A percentile compares a stretch with the other conserved stretches of the same genome.
phyloP scores from a whole-genome alignment of 352 stramenopile species.

The Phytopythium mirpurense region DNA sequence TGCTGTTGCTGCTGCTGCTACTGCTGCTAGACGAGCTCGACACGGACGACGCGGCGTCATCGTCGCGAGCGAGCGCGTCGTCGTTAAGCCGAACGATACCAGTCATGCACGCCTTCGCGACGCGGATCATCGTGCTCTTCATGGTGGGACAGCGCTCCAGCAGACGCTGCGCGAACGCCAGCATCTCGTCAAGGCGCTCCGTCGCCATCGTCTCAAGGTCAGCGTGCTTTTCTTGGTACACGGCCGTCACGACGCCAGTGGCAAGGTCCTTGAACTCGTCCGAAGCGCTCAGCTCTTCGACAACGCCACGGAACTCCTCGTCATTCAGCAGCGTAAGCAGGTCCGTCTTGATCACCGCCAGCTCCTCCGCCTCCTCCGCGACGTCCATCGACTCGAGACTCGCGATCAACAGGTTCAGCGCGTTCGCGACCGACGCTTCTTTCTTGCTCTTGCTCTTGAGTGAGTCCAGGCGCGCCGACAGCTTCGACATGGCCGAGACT shows the following conservation, averaged over 20 bases:
- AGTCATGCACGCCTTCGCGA: conserved; percentile 34
- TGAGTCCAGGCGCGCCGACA: conserved; percentile 25
- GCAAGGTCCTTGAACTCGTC: conserved; percentile 37
- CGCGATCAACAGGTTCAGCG: conserved; percentile 31
- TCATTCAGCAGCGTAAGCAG: conserved; percentile 34
- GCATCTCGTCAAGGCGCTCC: conserved; percentile 24
- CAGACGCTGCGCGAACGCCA: conserved; percentile 35
- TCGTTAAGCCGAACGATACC: conserved; percentile 33
- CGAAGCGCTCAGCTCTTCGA: conserved; percentile 26
- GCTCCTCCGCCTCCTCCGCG: conserved; percentile 26
- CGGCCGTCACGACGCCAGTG: conserved; percentile 19
- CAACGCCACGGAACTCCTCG: conserved; percentile 19
- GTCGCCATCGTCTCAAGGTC: conserved; percentile 29
- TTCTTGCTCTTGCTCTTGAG: conserved; percentile 20
- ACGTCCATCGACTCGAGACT: conserved; percentile 43
- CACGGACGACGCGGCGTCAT: conserved; percentile 16
- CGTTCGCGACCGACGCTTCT: conserved; percentile 28
- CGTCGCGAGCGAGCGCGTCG: conserved; percentile 18
- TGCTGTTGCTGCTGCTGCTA: conserved; percentile 6
- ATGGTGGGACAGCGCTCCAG: conserved; percentile 32
- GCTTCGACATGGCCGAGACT: conserved; percentile 47
- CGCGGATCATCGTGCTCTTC: conserved; percentile 34
- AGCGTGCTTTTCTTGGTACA: conserved; percentile 25
- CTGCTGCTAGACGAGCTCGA: conserved; percentile 15
- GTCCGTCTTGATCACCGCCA: conserved; percentile 38